These are phyloP conservation scores for Arthrinium phaeospermum DNA, from an alignment of 2,329 filamentous ascomycete genomes.

Conservation along the genomic window DNA sequence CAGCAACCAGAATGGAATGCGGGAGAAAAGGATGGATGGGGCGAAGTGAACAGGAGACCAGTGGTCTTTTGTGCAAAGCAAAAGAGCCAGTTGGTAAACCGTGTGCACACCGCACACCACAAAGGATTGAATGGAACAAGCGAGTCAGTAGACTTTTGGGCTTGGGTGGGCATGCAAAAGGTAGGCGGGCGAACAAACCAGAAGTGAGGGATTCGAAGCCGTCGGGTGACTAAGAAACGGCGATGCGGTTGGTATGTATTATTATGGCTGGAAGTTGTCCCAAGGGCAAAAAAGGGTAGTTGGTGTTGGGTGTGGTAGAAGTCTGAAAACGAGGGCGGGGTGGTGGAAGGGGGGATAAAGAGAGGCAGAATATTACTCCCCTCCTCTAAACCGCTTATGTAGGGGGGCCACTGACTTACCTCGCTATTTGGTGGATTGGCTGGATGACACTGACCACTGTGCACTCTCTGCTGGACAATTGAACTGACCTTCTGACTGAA, in stretches of 20 bases:
- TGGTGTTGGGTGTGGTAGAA: conserved; percentile 22
- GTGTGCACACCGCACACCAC: conserved; percentile 18
- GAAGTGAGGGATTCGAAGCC: conserved; percentile 15
- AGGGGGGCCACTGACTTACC: background rate
- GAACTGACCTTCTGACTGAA: background rate
- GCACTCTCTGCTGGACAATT: background rate
- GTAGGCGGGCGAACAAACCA: conserved; percentile 19
- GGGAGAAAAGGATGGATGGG: conserved; percentile 31
- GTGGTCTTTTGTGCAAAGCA: conserved; percentile 20
- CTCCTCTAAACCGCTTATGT: background rate
- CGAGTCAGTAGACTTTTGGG: conserved; percentile 14
- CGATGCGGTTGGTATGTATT: conserved; percentile 20
- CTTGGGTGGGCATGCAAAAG: background rate
- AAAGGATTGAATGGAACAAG: conserved; percentile 3
- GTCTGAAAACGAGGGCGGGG: conserved; percentile 14
- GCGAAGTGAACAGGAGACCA: background rate
- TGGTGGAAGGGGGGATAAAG: conserved; percentile 5
- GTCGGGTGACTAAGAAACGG: conserved; percentile 12
- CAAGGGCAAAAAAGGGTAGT: conserved; percentile 1
- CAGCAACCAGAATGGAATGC: conserved; percentile 36
- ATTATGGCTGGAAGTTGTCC: conserved; percentile 4
- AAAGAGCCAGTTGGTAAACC: conserved; percentile 21
- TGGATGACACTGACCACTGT: conserved; percentile 12
- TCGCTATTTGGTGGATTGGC: conserved; percentile 1
- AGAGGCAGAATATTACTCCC: conserved; percentile 14